phyloP scores from a whole-genome alignment of 139 green algal genomes.

The Chlamydomonas schloesseri region DNA sequence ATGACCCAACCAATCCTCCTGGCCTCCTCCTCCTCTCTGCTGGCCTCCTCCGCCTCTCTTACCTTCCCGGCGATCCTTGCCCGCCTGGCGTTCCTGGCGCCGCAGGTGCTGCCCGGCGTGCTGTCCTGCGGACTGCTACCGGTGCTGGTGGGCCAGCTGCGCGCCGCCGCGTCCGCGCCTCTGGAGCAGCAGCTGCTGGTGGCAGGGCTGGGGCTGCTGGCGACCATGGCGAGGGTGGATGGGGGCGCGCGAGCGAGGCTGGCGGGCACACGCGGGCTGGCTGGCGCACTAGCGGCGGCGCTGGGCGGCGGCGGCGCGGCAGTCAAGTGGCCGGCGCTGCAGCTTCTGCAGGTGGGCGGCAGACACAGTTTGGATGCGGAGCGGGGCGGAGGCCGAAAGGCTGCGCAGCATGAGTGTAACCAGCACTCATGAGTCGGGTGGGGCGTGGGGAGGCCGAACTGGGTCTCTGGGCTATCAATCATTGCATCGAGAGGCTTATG shows the following conservation, averaged over 20 bases:
- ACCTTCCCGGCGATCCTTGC: no score
- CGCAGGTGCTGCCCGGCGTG: neutral
- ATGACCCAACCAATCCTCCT: no score
- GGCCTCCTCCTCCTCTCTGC: no score
- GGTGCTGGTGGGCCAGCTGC: conserved; percentile 37
- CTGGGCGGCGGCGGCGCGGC: neutral
- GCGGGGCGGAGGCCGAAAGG: no score
- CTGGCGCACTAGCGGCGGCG: conserved; percentile 25
- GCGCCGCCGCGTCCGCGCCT: conserved; percentile 9
- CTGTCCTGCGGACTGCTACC: conserved; percentile 20
- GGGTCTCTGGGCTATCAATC: no score
- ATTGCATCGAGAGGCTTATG: no score
- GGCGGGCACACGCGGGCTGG: conserved; percentile 13
- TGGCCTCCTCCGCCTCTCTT: no score
- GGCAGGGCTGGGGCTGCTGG: conserved; percentile 32
- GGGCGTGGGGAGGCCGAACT: no score
- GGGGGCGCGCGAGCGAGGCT: neutral
- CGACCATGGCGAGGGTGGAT: neutral
- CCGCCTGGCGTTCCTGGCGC: no score
- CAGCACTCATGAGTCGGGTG: no score
- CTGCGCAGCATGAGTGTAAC: no score
- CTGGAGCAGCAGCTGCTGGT: conserved; percentile 47
- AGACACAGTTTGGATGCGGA: no score
- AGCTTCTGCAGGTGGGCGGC: conserved; percentile 27
- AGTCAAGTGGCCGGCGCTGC: conserved; percentile 22